These are phyloP conservation scores for Favolaschia claudopus DNA, from an alignment of 768 basidiomycete genomes.

Conservation along the genomic window DNA sequence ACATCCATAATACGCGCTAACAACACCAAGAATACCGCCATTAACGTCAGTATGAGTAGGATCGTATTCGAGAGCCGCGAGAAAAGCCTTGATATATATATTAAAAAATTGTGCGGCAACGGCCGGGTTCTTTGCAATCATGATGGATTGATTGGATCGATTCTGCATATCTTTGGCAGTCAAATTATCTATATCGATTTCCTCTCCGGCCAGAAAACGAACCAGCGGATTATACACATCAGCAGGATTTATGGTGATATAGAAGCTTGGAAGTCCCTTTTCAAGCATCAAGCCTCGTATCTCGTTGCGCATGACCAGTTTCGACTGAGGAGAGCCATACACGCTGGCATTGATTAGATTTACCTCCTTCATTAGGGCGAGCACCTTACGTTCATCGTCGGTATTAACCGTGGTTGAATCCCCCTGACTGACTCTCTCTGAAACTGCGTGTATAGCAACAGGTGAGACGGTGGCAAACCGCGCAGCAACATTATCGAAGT, in stretches of 20 bases:
- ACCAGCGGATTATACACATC: constrained; percentile 1
- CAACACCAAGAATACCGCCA: background rate
- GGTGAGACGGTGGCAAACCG: background rate
- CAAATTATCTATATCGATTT: constrained; percentile 1
- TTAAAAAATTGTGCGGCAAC: constrained; percentile 4
- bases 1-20: constrained; percentile 3
- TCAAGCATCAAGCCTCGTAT: constrained; percentile 1
- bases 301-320: constrained; percentile 1
- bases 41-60: background rate
- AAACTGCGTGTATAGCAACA: background rate
- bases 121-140: constrained; percentile 1
- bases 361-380: background rate
- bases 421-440: background rate
- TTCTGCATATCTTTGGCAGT: background rate
- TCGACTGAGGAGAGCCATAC: background rate
- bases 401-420: background rate
- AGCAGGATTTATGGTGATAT: constrained; percentile 4
- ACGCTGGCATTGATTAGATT: background rate
- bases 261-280: constrained; percentile 5
- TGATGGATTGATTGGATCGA: background rate
- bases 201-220: background rate
- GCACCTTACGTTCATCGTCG: background rate
- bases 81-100: constrained; percentile 10
- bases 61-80: background rate
- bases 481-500: background rate